Percentiles rank a stretch among this genome's conserved stretches.
phyloP scores from a whole-genome alignment of 2,329 filamentous ascomycete genomes.

The Beauveria sp. region DNA sequence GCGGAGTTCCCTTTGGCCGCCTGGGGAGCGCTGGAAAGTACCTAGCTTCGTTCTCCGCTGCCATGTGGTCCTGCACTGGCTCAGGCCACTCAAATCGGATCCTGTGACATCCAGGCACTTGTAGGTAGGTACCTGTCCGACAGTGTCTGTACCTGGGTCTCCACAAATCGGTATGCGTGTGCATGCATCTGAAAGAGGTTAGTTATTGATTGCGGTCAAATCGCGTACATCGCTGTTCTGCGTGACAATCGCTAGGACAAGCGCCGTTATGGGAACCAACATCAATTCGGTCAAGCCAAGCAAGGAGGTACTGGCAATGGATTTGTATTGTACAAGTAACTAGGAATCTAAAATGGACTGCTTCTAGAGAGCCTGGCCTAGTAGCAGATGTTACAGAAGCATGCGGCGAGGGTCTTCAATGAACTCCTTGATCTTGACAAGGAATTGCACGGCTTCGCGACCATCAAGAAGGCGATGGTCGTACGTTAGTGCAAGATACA shows the following conservation, averaged over 20 bases:
- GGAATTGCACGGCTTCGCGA: constrained; percentile 89
- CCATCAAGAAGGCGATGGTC: constrained; percentile 95
- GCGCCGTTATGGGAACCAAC: not conserved
- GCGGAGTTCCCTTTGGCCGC: too few species aligned
- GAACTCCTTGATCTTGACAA: constrained; percentile 95
- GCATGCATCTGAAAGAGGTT: too few species aligned
- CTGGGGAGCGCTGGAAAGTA: too few species aligned
- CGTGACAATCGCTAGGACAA: not conserved
- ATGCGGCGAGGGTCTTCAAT: constrained; percentile 93
- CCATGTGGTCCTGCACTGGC: too few species aligned
- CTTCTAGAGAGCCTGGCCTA: not conserved
- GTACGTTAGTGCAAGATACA: constrained; percentile 97
- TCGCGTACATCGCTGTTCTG: too few species aligned
- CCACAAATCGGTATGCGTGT: not conserved
- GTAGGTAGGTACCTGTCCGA: too few species aligned
- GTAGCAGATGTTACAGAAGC: constrained; percentile 50
- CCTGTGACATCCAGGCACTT: too few species aligned
- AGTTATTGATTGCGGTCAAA: too few species aligned
- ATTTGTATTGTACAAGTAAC: constrained; percentile 7
- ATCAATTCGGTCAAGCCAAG: too few species aligned
- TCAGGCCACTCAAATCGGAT: too few species aligned
- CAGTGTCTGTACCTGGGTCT: too few species aligned
- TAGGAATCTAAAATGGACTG: constrained; percentile 4
- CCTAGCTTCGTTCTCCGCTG: too few species aligned
- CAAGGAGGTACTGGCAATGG: not conserved